Evolutionary conservation across 306 rosid species (phyloP), one percentile per base, ranked within the genome.

Genomic region (Dalbergia oliveri): DNA sequence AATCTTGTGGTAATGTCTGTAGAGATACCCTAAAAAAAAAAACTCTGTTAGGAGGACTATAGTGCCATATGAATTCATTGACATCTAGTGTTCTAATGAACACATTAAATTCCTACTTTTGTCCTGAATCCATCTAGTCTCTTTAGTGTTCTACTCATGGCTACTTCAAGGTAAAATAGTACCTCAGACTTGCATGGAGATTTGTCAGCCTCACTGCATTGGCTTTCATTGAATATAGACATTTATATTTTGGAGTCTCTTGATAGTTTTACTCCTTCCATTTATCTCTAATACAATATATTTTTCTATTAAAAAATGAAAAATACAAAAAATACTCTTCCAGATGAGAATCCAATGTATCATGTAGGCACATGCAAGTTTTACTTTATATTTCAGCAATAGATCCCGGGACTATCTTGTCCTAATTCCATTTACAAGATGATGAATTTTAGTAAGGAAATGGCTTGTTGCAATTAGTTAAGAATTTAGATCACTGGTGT

Each of bases 61-160:
- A 37, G 59, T 33, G 16, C 37, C 26, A 34, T 39, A 26, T 66
- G 31, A 66, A 77, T 54, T 77, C 65, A 18, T 66, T 65, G 26
- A 54, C 66, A 66, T 39, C 2, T 53, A 11, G 19, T 44, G 37
- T 60, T 75, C 18, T 44, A n/a, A 54, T 18, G 11, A 57, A 6
- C 77, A 56, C 54, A 37, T 41, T 43, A 19, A 19, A 14, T 57
- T 57, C 66, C 47, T 56, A 34, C 67, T 62, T 12, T 61, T 62
- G 44, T 62, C 66, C 19, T 62, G 43, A 14, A 33, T 33, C 31
- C 66, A 31, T 11, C 11, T 11, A 9, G 10, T 59, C 35, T 39
- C 54, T 18, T 41, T 41, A 26, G 71, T 66, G 34, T 66, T 66
- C 33, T 41, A 5, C 72, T 44, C 54, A 66, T 18, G 16, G 54